Conservation (phyloP, 2,329 filamentous ascomycete species). For the Ophiobolus disseminans region DNA sequence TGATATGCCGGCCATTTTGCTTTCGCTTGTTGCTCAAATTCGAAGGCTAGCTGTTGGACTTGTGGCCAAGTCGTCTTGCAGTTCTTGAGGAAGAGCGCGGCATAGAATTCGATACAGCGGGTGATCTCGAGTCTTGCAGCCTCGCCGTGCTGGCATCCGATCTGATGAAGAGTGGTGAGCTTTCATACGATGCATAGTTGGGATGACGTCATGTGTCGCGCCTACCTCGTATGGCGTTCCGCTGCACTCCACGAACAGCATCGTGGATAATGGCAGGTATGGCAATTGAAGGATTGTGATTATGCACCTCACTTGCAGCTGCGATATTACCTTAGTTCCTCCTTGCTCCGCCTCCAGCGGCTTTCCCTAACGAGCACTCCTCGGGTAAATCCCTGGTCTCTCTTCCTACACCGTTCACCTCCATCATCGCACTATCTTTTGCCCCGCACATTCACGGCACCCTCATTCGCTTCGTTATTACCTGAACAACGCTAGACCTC, state of each 20-base stretch:
- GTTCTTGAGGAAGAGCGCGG: constrained; percentile 55
- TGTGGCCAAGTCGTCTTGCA: constrained; percentile 56
- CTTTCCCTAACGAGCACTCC: not conserved
- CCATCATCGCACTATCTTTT: too few species aligned
- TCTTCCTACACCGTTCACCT: constrained; percentile 20
- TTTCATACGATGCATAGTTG: too few species aligned
- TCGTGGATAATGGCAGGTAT: constrained; percentile 19
- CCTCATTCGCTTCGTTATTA: too few species aligned
- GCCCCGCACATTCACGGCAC: too few species aligned
- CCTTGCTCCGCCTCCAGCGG: not conserved
- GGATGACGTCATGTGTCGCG: constrained; percentile 23
- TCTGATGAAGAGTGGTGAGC: too few species aligned
- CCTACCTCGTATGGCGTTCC: constrained; percentile 54
- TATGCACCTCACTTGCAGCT: not conserved
- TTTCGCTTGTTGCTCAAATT: constrained; percentile 56
- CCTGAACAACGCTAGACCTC: too few species aligned
- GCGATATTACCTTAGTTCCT: not conserved
- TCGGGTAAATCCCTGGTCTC: constrained; percentile 1
- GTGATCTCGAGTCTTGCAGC: constrained; percentile 50
- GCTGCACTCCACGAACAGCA: constrained; percentile 51
- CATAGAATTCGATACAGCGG: constrained; percentile 57
- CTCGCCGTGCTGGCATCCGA: constrained; percentile 57
- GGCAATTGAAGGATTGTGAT: too few species aligned
- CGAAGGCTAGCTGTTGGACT: constrained; percentile 55
- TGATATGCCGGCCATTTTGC: constrained; percentile 53